These are phyloP conservation scores for Candida labiduridarum DNA, from an alignment of 1,139 yeast genomes.

Conservation along the genomic window DNA sequence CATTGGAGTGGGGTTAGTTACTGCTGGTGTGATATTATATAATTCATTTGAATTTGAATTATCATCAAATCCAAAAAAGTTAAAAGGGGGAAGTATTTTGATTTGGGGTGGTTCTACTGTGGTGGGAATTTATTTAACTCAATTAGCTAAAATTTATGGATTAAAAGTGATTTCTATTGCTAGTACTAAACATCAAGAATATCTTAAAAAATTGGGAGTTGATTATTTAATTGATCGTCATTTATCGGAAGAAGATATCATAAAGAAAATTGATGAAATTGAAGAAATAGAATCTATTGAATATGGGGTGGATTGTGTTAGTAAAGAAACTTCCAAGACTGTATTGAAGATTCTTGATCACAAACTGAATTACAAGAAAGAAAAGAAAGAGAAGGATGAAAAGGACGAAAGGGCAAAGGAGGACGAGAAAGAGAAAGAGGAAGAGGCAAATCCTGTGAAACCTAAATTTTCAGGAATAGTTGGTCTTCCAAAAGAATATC, in stretches of 20 bases:
- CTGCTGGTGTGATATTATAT: constrained; percentile 42
- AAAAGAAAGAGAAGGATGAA: background rate
- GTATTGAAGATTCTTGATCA: constrained; percentile 29
- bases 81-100: constrained; percentile 26
- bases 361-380: constrained; percentile 2
- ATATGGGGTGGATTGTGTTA: constrained; percentile 47
- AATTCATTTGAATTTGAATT: constrained; percentile 30
- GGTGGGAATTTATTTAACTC: constrained; percentile 45
- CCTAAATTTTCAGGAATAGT: constrained; percentile 41
- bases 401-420: background rate
- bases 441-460: background rate
- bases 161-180: constrained; percentile 45
- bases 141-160: constrained; percentile 42
- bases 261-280: constrained; percentile 15
- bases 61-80: constrained; percentile 1
- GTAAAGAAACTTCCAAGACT: constrained; percentile 39
- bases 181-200: constrained; percentile 31
- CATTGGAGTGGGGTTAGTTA: constrained; percentile 50
- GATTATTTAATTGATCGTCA: constrained; percentile 42
- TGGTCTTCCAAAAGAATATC: constrained; percentile 33
- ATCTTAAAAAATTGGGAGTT: constrained; percentile 38
- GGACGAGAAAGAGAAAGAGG: constrained; percentile 1
- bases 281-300: constrained; percentile 21
- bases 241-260: constrained; percentile 24
- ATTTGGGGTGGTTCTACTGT: constrained; percentile 55